These are phyloP conservation scores for Fusarium falciforme DNA, from an alignment of 2,329 filamentous ascomycete species.

Conservation along the genomic window DNA sequence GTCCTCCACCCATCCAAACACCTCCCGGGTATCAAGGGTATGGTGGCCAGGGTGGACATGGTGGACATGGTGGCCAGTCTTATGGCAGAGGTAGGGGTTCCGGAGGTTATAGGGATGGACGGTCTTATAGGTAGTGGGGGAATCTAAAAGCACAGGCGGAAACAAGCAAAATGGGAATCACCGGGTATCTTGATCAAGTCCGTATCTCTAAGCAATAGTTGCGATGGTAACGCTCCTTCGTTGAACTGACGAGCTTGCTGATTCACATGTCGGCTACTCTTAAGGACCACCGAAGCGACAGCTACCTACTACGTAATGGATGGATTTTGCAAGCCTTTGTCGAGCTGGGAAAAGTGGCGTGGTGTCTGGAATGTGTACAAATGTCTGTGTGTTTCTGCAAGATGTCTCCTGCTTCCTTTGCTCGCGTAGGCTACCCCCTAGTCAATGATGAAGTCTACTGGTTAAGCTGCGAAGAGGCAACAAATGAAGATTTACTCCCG, in stretches of 20 bases:
- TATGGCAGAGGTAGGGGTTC: constrained; percentile 33
- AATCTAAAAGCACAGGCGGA: background rate
- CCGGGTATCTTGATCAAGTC: background rate
- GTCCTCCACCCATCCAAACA: constrained; percentile 22
- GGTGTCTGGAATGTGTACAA: constrained; percentile 5
- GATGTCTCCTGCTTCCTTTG: background rate
- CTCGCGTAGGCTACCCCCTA: background rate
- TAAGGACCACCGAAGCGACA: background rate
- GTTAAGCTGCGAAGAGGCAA: background rate
- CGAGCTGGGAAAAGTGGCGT: background rate
- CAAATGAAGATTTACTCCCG: background rate
- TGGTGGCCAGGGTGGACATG: constrained; percentile 4
- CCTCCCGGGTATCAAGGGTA: constrained; percentile 35
- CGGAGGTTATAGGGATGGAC: constrained; percentile 34
- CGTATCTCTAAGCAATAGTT: background rate
- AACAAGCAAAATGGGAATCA: background rate
- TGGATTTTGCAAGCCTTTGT: background rate
- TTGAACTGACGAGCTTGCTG: background rate
- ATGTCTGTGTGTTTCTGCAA: constrained; percentile 1
- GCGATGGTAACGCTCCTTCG: background rate
- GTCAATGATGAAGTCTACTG: background rate
- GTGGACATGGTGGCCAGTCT: constrained; percentile 33
- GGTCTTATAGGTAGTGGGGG: constrained; percentile 37
- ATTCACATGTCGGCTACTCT: background rate
- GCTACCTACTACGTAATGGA: background rate